Conservation (phyloP, 106 monocot genomes). For the Acanthochlamys bracteata region DNA sequence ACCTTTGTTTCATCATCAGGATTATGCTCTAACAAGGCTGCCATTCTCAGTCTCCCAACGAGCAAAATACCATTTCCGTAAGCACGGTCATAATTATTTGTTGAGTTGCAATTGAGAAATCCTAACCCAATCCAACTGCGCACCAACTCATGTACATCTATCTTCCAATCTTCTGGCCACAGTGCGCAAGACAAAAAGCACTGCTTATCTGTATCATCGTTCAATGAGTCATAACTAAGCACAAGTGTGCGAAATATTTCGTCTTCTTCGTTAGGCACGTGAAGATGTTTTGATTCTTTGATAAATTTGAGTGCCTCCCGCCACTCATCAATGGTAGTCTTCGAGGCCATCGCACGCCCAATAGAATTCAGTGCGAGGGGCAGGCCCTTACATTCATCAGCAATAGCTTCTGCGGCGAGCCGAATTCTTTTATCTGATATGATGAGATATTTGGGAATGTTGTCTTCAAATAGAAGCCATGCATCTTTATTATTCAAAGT, state of each 20-base stretch:
- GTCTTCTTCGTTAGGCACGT: background rate
- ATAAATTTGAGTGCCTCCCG: background rate
- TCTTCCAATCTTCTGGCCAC: conserved; percentile 13
- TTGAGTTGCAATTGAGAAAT: conserved; percentile 3
- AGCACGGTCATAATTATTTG: background rate
- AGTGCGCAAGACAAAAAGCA: conserved; percentile 26
- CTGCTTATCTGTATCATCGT: background rate
- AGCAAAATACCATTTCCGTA: conserved; percentile 6
- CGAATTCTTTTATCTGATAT: conserved; percentile 2
- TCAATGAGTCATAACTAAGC: conserved; percentile 25
- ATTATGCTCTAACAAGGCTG: conserved; percentile 10
- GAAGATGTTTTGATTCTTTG: background rate
- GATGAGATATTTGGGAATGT: conserved; percentile 11
- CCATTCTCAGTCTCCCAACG: conserved; percentile 5
- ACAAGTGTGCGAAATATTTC: conserved; percentile 9
- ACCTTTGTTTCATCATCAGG: background rate
- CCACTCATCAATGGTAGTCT: conserved; percentile 11
- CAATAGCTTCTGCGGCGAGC: conserved; percentile 14
- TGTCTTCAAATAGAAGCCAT: conserved; percentile 20
- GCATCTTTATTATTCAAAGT: conserved; percentile 12
- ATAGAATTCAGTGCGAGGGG: conserved; percentile 25
- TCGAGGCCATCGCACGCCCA: conserved; percentile 18
- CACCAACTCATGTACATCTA: conserved; percentile 12
- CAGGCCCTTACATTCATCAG: conserved; percentile 21
- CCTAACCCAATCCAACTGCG: conserved; percentile 31